These are phyloP conservation scores for Cryptococcus sp. DNA, from an alignment of 1,284 basidiomycete genomes.

Conservation along the genomic window DNA sequence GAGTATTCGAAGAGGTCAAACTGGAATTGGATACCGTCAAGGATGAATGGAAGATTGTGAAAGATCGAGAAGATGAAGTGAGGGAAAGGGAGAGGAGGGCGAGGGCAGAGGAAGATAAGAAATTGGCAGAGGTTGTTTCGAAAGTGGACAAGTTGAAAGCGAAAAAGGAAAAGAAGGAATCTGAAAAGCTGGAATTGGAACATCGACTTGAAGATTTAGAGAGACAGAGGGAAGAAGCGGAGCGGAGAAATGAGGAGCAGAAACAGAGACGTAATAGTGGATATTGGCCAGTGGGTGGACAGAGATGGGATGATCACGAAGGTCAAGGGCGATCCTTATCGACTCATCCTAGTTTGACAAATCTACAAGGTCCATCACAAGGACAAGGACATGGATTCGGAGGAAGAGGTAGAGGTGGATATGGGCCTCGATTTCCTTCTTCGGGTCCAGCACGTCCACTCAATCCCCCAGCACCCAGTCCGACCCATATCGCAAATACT, in stretches of 20 bases:
- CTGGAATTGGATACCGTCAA: conserved; percentile 31
- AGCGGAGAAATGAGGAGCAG: conserved; percentile 36
- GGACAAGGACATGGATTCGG: conserved; percentile 19
- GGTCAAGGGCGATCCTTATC: conserved; percentile 11
- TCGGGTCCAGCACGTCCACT: conserved; percentile 20
- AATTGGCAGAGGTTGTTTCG: conserved; percentile 49
- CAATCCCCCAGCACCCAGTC: conserved; percentile 7
- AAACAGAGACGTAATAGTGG: conserved; percentile 13
- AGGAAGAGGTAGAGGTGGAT: conserved; percentile 8
- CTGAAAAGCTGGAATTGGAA: conserved; percentile 40
- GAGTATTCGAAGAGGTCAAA: conserved; percentile 18
- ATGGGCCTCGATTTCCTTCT: conserved; percentile 33
- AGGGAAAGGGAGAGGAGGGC: conserved; percentile 36
- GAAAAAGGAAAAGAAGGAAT: conserved; percentile 53
- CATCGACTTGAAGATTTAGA: conserved; percentile 41
- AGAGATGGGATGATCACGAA: not conserved
- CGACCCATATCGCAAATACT: not conserved
- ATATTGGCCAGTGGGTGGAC: conserved; percentile 4
- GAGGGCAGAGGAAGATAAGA: conserved; percentile 41
- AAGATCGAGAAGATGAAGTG: conserved; percentile 37
- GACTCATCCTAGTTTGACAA: conserved; percentile 26
- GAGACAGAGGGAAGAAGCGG: conserved; percentile 32
- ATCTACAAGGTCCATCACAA: conserved; percentile 13
- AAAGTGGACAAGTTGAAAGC: conserved; percentile 69
- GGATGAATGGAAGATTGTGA: conserved; percentile 26